Evolutionary conservation across 768 basidiomycete genomes (phyloP).

Genomic region (Calocybe indica): DNA sequence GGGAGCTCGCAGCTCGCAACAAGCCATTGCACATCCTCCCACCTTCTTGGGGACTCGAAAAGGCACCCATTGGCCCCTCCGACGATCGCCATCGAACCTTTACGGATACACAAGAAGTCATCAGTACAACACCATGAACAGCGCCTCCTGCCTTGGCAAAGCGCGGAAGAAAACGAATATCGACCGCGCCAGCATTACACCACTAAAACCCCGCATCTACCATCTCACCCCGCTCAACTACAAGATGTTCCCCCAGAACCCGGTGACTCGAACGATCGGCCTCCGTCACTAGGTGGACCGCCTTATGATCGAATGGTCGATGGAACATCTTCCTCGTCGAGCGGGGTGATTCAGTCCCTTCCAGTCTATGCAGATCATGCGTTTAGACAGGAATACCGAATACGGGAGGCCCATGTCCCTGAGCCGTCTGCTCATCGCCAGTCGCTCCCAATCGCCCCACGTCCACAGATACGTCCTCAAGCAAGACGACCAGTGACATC

Average conservation of each 20-base stretch:
- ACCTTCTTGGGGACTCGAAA: conserved; percentile 2
- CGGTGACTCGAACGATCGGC: conserved; percentile 17
- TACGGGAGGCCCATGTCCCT: neutral
- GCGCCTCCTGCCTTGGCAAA: too few species aligned
- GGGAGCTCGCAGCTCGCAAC: neutral
- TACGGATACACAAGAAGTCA: conserved; percentile 28
- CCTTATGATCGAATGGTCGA: conserved; percentile 9
- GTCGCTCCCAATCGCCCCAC: conserved; percentile 11
- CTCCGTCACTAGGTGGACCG: conserved; percentile 30
- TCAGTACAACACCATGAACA: too few species aligned
- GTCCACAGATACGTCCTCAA: conserved; percentile 4
- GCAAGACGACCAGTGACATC: conserved; percentile 10
- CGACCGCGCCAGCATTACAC: too few species aligned
- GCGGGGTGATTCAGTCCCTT: too few species aligned
- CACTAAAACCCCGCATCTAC: too few species aligned
- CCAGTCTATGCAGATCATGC: too few species aligned
- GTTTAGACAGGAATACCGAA: neutral
- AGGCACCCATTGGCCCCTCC: conserved; percentile 2
- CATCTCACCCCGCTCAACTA: neutral
- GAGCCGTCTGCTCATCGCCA: conserved; percentile 13
- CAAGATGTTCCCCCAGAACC: conserved; percentile 9
- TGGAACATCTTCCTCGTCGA: too few species aligned
- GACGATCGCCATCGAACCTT: conserved; percentile 20
- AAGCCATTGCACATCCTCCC: conserved; percentile 3
- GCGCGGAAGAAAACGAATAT: too few species aligned